These are phyloP conservation scores for Gomphus bonarii DNA, from an alignment of 1,284 basidiomycete genomes.

Conservation along the genomic window DNA sequence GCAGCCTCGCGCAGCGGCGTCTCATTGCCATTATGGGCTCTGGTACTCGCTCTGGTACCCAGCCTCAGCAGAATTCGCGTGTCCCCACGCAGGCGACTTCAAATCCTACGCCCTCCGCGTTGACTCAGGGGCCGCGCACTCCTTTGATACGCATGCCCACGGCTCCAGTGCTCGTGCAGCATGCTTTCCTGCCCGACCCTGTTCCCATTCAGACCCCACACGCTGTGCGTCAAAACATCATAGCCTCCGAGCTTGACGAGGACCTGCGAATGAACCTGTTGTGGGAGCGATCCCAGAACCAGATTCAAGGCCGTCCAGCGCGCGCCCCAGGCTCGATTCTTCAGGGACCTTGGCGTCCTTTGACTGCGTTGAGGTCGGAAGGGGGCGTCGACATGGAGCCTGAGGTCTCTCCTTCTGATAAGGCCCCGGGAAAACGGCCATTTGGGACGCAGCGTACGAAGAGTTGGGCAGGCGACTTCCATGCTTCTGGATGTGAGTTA, in stretches of 20 bases:
- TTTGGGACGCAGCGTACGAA: constrained; percentile 32
- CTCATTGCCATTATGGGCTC: constrained; percentile 33
- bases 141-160: constrained; percentile 28
- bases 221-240: constrained; percentile 77
- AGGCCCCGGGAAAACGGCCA: constrained; percentile 8
- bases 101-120: neutral
- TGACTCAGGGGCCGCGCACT: neutral
- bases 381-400: constrained; percentile 6
- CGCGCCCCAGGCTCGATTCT: constrained; percentile 5
- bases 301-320: constrained; percentile 12
- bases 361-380: neutral
- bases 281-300: constrained; percentile 56
- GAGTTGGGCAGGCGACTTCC: constrained; percentile 63
- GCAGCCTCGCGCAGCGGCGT: constrained; percentile 7
- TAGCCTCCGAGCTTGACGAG: constrained; percentile 79
- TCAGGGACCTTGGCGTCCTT: constrained; percentile 6
- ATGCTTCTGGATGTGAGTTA: constrained; percentile 50
- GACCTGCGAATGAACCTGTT: constrained; percentile 72
- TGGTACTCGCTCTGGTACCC: constrained; percentile 14
- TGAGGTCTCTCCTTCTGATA: neutral
- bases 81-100: constrained; percentile 6
- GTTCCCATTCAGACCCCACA: constrained; percentile 71
- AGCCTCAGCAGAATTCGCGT: neutral
- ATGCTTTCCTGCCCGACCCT: constrained; percentile 63
- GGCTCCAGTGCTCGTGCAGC: constrained; percentile 40